Base-by-base conservation (phyloP, 2,329 filamentous ascomycete genomes). In the Leptosphaerulina australis region DNA sequence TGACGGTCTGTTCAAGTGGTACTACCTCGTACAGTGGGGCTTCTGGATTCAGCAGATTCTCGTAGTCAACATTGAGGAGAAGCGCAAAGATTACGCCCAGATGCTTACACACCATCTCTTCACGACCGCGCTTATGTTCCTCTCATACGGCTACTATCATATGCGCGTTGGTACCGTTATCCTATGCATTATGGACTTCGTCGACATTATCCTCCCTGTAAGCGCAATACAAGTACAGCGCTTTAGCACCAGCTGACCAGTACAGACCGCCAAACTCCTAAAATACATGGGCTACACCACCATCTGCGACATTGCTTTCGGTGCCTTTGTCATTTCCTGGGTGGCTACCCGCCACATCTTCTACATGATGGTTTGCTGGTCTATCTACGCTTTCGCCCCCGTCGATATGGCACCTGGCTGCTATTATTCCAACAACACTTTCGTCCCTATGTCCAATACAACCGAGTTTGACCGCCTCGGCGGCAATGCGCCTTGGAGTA, bases 61-160 rank as follows among this genome's bases (percentile, higher is more conserved):
- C 24, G 90, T 97, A 50, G 90, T 97, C 71, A 88, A 97, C 74
- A 91, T 97, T 53, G 94, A 99, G 75, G 90, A 95, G 75, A 85
- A 88, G 59, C 84, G 94, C 66, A 97, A 97, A 77, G 94, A 99
- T 66, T 88, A 97, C 74, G 88, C 85, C 78, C 93, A 97, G 74
- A 97, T 97, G 94, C 85, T 97, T 61, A 87, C 85, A 14, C 94
- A 97, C 73, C 94, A 99, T 76, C 83, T 97, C 69, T 86, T 97
- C 70, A 99, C 94, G 15, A 90, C 87, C 66, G 78, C 80, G 4
- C 84, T 99, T 34, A 86, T 99, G 58, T 85, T 86, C 49, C 82
- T 86, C 24, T 93, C 88, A 58, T 97, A 97, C 72, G 83, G 86
- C 59, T 96, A 95, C 71, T 87, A 93, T 68, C 86, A 91, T 68